Conservation (phyloP, 371 early-diverging fungal species). For the Mycotypha africana region DNA sequence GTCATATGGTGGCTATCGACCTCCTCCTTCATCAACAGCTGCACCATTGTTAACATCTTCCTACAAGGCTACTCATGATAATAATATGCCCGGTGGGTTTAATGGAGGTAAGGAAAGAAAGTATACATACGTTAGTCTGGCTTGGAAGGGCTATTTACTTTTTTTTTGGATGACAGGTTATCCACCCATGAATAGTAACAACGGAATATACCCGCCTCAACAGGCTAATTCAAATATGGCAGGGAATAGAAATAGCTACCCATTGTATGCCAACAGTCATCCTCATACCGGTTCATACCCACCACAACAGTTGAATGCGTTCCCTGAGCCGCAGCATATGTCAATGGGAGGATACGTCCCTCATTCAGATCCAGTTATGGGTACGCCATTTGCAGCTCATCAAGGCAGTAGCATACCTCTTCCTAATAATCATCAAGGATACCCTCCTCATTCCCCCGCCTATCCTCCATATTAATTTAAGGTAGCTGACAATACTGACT, state of each 20-base stretch:
- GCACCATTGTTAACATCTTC: conserved; percentile 22
- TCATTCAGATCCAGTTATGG: conserved; percentile 9
- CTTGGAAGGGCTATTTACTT: no score
- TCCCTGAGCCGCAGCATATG: conserved; percentile 24
- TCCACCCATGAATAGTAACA: not conserved
- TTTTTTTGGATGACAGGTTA: not conserved
- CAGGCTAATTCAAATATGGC: no score
- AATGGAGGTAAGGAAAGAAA: no score
- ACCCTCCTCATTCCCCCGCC: conserved; percentile 3
- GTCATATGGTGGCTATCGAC: conserved; percentile 6
- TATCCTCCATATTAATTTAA: no score
- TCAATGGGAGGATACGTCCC: conserved; percentile 10
- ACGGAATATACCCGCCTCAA: conserved; percentile 7
- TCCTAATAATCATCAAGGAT: not conserved
- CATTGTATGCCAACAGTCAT: conserved; percentile 1
- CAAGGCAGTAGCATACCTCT: conserved; percentile 10
- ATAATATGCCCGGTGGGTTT: no score
- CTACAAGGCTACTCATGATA: conserved; percentile 6
- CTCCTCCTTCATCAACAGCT: not conserved
- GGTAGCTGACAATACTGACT: no score
- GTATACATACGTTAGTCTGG: no score
- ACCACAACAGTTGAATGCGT: not conserved
- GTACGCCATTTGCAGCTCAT: conserved; percentile 30
- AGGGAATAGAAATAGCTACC: conserved; percentile 12
- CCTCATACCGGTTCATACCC: no score